Evolutionary conservation across 2,329 filamentous ascomycete species (phyloP), one percentile per base, ranked within the genome.

Genomic region (Shiraia sp.): DNA sequence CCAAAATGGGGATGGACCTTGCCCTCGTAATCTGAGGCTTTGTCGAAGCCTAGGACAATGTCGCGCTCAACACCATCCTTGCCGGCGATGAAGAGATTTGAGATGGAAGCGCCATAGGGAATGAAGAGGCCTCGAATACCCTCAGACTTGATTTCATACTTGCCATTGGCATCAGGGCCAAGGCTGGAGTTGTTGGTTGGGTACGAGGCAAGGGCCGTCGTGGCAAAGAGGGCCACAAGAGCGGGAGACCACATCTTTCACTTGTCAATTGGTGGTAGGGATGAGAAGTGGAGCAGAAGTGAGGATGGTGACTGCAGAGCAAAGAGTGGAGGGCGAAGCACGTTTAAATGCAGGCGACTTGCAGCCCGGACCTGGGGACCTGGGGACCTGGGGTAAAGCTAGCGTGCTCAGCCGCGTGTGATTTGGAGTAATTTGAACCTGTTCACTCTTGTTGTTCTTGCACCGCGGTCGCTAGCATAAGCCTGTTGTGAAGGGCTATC

Each of bases 21-120:
- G 34, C 81, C 65, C 45, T 68, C 70, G 70, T 90, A 91, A 70
- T 86, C 82, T 37, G 74, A 81, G 32, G 87, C 86, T 61, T 90
- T 90, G 72, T 91, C 87, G 57, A 83, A 90, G 33, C 87, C 87
- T 32, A 79, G 78, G 1, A 91, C 82, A 35, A 91, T 74, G 61
- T 91, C 87, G 45, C 86, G 79, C 61, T 81, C 76, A 30, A 86
- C 72, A 32, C 86, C 86, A 53, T 85, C 76, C 55, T 81, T 80
- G 66, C 90, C 87, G 26, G 80, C 78, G 65, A 91, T 76, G 65
- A 87, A 76, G 37, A 91, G 74, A 61, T 90, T 86, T 43, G 85
- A 79, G 57, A 91, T 79, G 44, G 83, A 82, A 6, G 87, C 87
- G 47, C 86, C 87, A 58, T 90, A 90, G 1, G 85, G 77, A 32